These are phyloP conservation scores for Tubosaeta sp. DNA, from an alignment of 768 basidiomycete species.

Conservation along the genomic window DNA sequence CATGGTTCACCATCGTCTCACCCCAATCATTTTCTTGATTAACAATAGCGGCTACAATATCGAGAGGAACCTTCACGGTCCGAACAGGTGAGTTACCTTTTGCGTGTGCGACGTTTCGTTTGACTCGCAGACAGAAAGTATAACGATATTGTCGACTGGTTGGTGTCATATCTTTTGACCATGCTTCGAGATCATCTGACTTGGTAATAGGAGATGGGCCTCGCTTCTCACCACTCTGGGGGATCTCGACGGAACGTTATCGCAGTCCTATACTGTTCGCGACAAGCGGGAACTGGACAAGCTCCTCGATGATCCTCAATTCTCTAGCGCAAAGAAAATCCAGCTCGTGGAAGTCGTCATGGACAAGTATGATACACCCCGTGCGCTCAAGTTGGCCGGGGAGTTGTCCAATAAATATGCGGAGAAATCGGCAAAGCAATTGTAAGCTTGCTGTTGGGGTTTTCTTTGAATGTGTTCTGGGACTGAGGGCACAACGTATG, in stretches of 20 bases:
- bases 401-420: conserved; percentile 24
- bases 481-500: not conserved
- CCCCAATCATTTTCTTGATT: conserved; percentile 80
- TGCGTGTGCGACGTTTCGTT: not conserved
- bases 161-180: conserved; percentile 4
- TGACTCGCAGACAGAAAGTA: conserved; percentile 51
- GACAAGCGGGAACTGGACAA: conserved; percentile 63
- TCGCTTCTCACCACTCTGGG: conserved; percentile 58
- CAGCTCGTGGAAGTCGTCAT: conserved; percentile 82
- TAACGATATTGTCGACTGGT: conserved; percentile 82
- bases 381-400: conserved; percentile 51
- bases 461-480: not conserved
- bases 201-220: conserved; percentile 52
- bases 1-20: conserved; percentile 69
- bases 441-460: conserved; percentile 3
- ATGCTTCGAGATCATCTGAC: not conserved
- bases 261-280: conserved; percentile 61
- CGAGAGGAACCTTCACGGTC: conserved; percentile 73
- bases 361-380: conserved; percentile 68
- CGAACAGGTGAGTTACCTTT: conserved; percentile 37
- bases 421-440: conserved; percentile 16
- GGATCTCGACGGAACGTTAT: conserved; percentile 43
- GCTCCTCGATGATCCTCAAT: conserved; percentile 60
- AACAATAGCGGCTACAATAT: conserved; percentile 87
- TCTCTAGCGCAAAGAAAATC: conserved; percentile 60